phyloP scores from a whole-genome alignment of 768 basidiomycete genomes.

The Ramaria rubella region DNA sequence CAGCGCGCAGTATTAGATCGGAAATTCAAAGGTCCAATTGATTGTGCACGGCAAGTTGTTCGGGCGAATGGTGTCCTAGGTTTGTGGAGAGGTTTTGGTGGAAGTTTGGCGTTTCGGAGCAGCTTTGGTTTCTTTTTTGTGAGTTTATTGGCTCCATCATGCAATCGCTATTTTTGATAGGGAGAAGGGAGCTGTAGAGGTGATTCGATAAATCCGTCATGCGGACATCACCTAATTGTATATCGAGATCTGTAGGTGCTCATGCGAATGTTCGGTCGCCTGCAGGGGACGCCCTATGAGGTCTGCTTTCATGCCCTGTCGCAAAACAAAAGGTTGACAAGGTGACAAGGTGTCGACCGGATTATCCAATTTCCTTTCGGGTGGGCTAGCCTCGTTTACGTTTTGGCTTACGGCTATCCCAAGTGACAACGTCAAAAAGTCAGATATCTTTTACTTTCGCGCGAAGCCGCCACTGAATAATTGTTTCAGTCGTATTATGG shows the following conservation, averaged over 20 bases:
- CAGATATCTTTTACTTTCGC: slow-evolving; percentile 17
- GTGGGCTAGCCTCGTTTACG: slow-evolving; percentile 53
- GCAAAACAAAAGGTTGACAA: no score
- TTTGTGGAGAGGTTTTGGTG: slow-evolving; percentile 71
- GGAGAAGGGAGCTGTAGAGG: slow-evolving; percentile 4
- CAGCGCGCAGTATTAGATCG: slow-evolving; percentile 45
- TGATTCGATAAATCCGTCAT: slow-evolving; percentile 12
- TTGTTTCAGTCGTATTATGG: slow-evolving; percentile 63
- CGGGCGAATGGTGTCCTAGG: slow-evolving; percentile 55
- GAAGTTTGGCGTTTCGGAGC: slow-evolving; percentile 62
- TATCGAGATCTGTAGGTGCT: slow-evolving; percentile 35
- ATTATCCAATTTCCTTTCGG: slow-evolving; percentile 56
- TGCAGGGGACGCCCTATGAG: slow-evolving; percentile 56
- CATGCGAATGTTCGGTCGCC: slow-evolving; percentile 51
- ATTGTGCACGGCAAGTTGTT: slow-evolving; percentile 59
- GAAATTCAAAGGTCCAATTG: slow-evolving; percentile 58
- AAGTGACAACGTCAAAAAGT: slow-evolving; percentile 83
- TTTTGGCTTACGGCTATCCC: slow-evolving; percentile 70
- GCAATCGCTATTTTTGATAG: no score
- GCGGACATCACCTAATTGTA: slow-evolving; percentile 1
- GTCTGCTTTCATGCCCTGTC: slow-evolving; percentile 33
- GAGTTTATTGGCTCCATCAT: slow-evolving; percentile 31
- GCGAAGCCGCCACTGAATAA: no score
- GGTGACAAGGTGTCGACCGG: slow-evolving; percentile 49
- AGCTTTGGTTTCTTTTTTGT: slow-evolving; percentile 81